Percentiles rank a stretch among this genome's conserved stretches.
Evolutionary conservation across 768 basidiomycete genomes (phyloP).

Genomic region (Multifurca ochricompacta): DNA sequence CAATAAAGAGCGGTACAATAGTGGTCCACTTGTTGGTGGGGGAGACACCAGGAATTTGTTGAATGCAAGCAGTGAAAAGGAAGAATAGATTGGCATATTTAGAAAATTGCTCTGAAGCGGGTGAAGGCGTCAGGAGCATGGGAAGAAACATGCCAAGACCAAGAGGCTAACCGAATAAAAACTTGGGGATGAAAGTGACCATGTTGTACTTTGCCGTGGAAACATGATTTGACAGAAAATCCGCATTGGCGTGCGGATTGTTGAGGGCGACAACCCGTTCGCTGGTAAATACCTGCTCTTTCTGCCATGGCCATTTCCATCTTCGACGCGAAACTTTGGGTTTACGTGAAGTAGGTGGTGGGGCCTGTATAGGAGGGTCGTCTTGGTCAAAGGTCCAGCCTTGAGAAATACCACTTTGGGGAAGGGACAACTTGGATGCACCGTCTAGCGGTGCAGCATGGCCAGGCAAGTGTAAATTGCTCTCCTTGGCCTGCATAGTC

Average conservation of each 20-base stretch:
- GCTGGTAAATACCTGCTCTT: conserved; percentile 52
- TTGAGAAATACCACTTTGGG: conserved; percentile 44
- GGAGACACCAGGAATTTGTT: conserved; percentile 96
- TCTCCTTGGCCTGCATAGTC: conserved; percentile 39
- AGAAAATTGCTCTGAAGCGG: conserved; percentile 81
- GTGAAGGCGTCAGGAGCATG: conserved; percentile 11
- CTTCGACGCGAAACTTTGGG: conserved; percentile 28
- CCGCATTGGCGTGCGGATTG: conserved; percentile 55
- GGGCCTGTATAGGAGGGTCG: conserved; percentile 27
- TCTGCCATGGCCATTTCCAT: conserved; percentile 86
- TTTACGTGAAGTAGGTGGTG: neutral
- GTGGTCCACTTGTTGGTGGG: conserved; percentile 95
- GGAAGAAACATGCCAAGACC: neutral
- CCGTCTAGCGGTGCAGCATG: conserved; percentile 56
- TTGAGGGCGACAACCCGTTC: conserved; percentile 82
- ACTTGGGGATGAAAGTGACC: conserved; percentile 84
- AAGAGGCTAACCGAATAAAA: conserved; percentile 65
- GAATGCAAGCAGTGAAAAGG: conserved; percentile 93
- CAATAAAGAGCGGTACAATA: conserved; percentile 81
- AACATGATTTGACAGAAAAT: conserved; percentile 74
- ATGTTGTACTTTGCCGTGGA: conserved; percentile 94
- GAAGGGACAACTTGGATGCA: conserved; percentile 39
- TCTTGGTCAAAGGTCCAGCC: conserved; percentile 74
- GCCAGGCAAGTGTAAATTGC: conserved; percentile 48
- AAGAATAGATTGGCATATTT: conserved; percentile 99